phyloP scores from a whole-genome alignment of 2,329 filamentous ascomycete species.

The Colletotrichum agaves region DNA sequence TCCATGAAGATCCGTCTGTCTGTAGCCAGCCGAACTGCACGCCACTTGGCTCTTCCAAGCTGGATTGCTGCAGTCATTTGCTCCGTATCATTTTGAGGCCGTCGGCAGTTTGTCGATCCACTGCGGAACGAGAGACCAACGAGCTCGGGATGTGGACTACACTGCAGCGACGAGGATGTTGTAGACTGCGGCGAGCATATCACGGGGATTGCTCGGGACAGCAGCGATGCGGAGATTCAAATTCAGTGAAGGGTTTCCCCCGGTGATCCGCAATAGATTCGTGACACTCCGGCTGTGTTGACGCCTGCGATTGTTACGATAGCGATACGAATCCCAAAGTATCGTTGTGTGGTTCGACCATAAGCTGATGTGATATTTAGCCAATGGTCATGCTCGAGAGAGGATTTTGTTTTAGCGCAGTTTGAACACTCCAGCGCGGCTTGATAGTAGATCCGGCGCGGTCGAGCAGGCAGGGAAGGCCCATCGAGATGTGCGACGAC shows the following conservation, averaged over 20 bases:
- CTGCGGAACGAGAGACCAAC: background rate
- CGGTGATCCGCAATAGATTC: background rate
- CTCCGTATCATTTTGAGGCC: background rate
- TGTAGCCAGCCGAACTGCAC: constrained; percentile 3
- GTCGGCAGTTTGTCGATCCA: constrained; percentile 23
- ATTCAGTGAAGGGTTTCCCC: background rate
- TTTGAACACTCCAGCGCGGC: constrained; percentile 7
- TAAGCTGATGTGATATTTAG: background rate
- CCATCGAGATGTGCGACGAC: background rate
- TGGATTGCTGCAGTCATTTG: background rate
- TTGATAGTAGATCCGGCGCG: background rate
- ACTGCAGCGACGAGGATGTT: background rate
- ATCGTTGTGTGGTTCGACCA: background rate
- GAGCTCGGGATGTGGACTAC: background rate
- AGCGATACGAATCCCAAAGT: background rate
- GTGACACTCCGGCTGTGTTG: constrained; percentile 1
- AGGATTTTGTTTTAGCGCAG: background rate
- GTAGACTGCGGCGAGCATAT: background rate
- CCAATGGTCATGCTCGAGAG: constrained; percentile 1
- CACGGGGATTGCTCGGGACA: background rate
- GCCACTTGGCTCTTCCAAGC: background rate
- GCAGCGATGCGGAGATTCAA: background rate
- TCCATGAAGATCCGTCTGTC: constrained; percentile 13
- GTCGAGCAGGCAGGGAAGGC: background rate
- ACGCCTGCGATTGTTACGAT: background rate